Conservation (phyloP, 78 protist species). For the Tieghemostelium lacteum region DNA sequence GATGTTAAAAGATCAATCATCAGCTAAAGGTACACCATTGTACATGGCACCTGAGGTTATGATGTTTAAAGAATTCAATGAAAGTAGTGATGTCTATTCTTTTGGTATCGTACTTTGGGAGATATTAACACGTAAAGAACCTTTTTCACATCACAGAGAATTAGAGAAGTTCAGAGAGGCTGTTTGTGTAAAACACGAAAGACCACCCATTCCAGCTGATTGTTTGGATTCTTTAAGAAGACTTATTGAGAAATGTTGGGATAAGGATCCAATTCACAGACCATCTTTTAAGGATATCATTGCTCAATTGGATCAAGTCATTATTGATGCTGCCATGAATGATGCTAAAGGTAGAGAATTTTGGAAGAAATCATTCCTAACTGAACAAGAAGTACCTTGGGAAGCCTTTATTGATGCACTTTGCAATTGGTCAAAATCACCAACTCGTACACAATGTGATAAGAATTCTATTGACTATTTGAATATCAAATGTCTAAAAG, state of each 20-base stretch:
- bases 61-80: conserved; percentile 85
- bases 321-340: conserved; percentile 81
- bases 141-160: conserved; percentile 79
- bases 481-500: conserved; percentile 78
- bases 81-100: conserved; percentile 78
- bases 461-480: conserved; percentile 51
- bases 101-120: conserved; percentile 85
- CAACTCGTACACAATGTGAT: conserved; percentile 69
- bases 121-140: conserved; percentile 78
- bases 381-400: conserved; percentile 79
- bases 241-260: conserved; percentile 82
- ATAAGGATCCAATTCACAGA: conserved; percentile 65
- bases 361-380: conserved; percentile 74
- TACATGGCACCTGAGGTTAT: conserved; percentile 88
- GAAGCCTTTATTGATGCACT: conserved; percentile 69
- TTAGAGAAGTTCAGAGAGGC: conserved; percentile 81
- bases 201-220: conserved; percentile 77
- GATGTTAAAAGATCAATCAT: conserved; percentile 78
- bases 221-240: conserved; percentile 57
- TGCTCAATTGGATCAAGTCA: conserved; percentile 65
- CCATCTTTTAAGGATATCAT: conserved; percentile 82
- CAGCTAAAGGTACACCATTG: conserved; percentile 84
- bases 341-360: conserved; percentile 76
- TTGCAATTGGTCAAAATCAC: conserved; percentile 52
- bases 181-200: conserved; percentile 77